Percentiles rank a stretch among this genome's conserved stretches.
These are phyloP conservation scores for Stipa capillata DNA, from an alignment of 176 grass and related monocot genomes.

Conservation along the genomic window DNA sequence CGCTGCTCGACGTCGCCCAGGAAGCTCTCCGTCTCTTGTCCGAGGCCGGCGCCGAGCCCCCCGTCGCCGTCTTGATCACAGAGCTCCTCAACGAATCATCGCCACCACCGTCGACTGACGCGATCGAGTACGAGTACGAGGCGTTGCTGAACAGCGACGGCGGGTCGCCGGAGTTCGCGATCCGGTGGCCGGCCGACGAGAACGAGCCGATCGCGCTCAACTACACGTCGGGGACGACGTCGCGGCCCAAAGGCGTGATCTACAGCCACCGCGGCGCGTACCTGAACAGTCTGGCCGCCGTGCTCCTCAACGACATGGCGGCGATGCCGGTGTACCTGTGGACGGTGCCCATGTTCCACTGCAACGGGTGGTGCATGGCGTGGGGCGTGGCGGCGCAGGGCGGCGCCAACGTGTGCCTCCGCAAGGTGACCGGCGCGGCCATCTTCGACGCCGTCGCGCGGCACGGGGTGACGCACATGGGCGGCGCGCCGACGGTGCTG, in stretches of 20 bases:
- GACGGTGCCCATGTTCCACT: slow-evolving; percentile 87
- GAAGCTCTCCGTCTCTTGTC: slow-evolving; percentile 43
- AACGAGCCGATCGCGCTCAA: slow-evolving; percentile 58
- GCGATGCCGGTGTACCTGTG: slow-evolving; percentile 56
- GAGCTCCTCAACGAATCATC: slow-evolving; percentile 37
- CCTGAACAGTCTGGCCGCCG: slow-evolving; percentile 35
- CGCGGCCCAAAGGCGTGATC: slow-evolving; percentile 67
- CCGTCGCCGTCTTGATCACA: slow-evolving; percentile 33
- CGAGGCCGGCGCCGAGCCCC: slow-evolving; percentile 4
- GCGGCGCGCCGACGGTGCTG: slow-evolving; percentile 54
- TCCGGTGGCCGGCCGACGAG: slow-evolving; percentile 56
- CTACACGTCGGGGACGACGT: slow-evolving; percentile 83
- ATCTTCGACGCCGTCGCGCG: slow-evolving; percentile 41
- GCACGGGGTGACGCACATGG: slow-evolving; percentile 59
- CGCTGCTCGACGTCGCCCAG: slow-evolving; percentile 26
- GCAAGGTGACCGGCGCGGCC: slow-evolving; percentile 23
- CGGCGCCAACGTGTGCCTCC: slow-evolving; percentile 53
- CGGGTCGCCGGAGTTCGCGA: slow-evolving; percentile 14
- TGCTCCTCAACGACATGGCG: slow-evolving; percentile 38
- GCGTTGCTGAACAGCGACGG: background rate
- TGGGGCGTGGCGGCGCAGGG: slow-evolving; percentile 76
- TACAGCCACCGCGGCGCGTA: slow-evolving; percentile 68
- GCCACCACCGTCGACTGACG: background rate
- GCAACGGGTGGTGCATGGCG: slow-evolving; percentile 60
- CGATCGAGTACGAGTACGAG: slow-evolving; percentile 60